Conservation (phyloP, 768 basidiomycete genomes). For the Leccinum barrowsii region DNA sequence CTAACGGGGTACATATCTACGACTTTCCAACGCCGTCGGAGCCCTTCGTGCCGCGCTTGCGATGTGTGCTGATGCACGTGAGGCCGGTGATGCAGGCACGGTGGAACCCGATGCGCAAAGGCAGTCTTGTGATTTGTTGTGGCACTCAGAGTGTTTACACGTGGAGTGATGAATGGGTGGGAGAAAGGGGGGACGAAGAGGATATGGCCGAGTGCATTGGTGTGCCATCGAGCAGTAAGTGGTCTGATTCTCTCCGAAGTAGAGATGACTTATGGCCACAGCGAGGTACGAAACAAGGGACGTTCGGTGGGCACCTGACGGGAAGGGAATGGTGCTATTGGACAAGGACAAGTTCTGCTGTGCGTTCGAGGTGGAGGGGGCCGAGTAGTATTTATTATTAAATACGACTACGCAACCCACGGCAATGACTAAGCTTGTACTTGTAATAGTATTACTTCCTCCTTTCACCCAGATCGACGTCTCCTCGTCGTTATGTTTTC, state of each 20-base stretch:
- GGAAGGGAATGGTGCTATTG: slow-evolving; percentile 71
- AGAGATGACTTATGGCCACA: slow-evolving; percentile 23
- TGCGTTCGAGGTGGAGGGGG: slow-evolving; percentile 69
- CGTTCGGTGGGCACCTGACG: slow-evolving; percentile 81
- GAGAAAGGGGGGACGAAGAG: slow-evolving; percentile 51
- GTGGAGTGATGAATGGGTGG: slow-evolving; percentile 83
- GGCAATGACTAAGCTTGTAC: slow-evolving; percentile 19
- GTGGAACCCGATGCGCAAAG: slow-evolving; percentile 87
- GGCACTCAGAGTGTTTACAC: slow-evolving; percentile 64
- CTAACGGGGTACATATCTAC: slow-evolving; percentile 65
- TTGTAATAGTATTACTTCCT: not conserved
- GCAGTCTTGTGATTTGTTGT: slow-evolving; percentile 64
- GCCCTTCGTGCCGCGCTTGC: slow-evolving; percentile 55
- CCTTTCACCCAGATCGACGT: not conserved
- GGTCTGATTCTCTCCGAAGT: not conserved
- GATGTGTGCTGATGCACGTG: slow-evolving; percentile 64
- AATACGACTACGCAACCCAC: not conserved
- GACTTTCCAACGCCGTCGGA: slow-evolving; percentile 63
- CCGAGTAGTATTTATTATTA: not conserved
- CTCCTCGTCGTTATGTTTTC: slow-evolving; percentile 48
- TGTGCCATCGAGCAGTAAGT: slow-evolving; percentile 74
- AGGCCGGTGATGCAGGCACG: slow-evolving; percentile 59
- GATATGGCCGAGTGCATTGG: slow-evolving; percentile 91
- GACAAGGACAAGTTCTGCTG: slow-evolving; percentile 84
- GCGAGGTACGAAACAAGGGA: slow-evolving; percentile 71